A percentile compares a stretch with the other conserved stretches of the same genome.
Conservation (phyloP, 768 basidiomycete species). For the Serendipita indica region DNA sequence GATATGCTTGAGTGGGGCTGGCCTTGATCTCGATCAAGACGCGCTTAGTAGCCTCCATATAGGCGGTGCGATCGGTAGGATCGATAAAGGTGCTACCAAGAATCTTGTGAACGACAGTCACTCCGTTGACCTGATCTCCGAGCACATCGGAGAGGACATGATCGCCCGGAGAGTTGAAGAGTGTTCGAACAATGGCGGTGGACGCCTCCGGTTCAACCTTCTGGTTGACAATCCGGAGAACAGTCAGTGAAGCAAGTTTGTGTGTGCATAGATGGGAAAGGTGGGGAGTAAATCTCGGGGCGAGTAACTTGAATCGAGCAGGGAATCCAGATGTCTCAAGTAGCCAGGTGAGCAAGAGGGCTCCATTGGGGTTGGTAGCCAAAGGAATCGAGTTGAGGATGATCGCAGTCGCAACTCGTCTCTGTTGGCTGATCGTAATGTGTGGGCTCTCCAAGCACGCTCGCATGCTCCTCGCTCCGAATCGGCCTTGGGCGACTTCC, state of each 20-base stretch:
- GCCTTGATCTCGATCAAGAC: constrained; percentile 86
- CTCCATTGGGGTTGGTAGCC: constrained; percentile 95
- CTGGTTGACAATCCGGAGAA: constrained; percentile 92
- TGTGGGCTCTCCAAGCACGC: constrained; percentile 88
- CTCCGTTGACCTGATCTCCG: constrained; percentile 91
- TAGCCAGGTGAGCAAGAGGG: constrained; percentile 89
- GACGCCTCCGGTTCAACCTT: constrained; percentile 85
- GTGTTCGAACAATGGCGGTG: constrained; percentile 66
- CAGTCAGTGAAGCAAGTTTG: constrained; percentile 89
- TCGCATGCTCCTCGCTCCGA: constrained; percentile 94
- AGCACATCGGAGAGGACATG: constrained; percentile 88
- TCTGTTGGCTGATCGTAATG: constrained; percentile 70
- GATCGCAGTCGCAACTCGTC: constrained; percentile 85
- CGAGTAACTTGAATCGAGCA: constrained; percentile 85
- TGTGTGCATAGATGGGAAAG: constrained; percentile 95
- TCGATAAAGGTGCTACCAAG: constrained; percentile 77
- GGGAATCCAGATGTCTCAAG: constrained; percentile 90
- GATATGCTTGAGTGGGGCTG: constrained; percentile 86
- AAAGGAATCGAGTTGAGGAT: constrained; percentile 95
- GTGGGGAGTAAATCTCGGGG: constrained; percentile 92
- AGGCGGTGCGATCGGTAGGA: constrained; percentile 45
- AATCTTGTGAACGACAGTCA: constrained; percentile 85
- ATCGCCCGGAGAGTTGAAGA: constrained; percentile 82
- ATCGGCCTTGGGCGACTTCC: constrained; percentile 96
- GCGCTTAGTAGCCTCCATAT: constrained; percentile 76